phyloP scores from a whole-genome alignment of 2,329 filamentous ascomycete genomes.

The Leptographium galeiforme region DNA sequence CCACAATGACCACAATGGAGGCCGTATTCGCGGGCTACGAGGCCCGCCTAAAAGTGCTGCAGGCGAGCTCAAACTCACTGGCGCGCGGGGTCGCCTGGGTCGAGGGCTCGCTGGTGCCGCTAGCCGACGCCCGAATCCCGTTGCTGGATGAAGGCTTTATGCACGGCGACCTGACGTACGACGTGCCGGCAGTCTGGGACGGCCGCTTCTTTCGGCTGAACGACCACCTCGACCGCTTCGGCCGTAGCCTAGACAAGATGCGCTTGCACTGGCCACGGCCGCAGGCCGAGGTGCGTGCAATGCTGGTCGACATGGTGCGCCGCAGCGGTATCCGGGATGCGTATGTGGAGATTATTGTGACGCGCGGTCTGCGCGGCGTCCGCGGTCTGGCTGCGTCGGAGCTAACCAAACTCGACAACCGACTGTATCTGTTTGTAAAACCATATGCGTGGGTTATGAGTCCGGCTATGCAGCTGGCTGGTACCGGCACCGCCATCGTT shows the following conservation, averaged over 20 bases:
- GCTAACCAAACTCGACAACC: conserved; percentile 18
- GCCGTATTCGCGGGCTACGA: conserved; percentile 6
- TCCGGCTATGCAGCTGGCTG: conserved; percentile 25
- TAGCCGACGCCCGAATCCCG: conserved; percentile 33
- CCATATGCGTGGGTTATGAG: conserved; percentile 38
- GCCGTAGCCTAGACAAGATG: conserved; percentile 29
- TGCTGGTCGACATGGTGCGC: conserved; percentile 29
- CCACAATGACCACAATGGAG: conserved; percentile 8
- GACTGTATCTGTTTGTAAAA: conserved; percentile 32
- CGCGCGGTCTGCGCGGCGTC: conserved; percentile 29
- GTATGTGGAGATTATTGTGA: conserved; percentile 37
- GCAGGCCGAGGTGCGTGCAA: conserved; percentile 23
- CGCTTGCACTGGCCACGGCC: conserved; percentile 28
- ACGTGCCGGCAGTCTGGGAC: conserved; percentile 37
- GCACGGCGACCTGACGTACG: conserved; percentile 37
- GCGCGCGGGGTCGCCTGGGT: conserved; percentile 32
- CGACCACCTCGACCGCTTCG: conserved; percentile 31
- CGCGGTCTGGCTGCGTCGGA: conserved; percentile 21
- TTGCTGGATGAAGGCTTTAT: conserved; percentile 37
- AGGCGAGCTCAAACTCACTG: conserved; percentile 23
- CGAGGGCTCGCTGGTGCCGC: conserved; percentile 25
- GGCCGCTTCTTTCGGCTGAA: conserved; percentile 37
- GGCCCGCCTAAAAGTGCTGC: conserved; percentile 13
- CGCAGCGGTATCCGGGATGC: conserved; percentile 33
- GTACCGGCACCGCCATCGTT: conserved; percentile 26